A percentile compares a stretch with the other conserved stretches of the same genome.
Conservation (phyloP, 2,329 filamentous ascomycete species). For the Paramyrothecium roridum region DNA sequence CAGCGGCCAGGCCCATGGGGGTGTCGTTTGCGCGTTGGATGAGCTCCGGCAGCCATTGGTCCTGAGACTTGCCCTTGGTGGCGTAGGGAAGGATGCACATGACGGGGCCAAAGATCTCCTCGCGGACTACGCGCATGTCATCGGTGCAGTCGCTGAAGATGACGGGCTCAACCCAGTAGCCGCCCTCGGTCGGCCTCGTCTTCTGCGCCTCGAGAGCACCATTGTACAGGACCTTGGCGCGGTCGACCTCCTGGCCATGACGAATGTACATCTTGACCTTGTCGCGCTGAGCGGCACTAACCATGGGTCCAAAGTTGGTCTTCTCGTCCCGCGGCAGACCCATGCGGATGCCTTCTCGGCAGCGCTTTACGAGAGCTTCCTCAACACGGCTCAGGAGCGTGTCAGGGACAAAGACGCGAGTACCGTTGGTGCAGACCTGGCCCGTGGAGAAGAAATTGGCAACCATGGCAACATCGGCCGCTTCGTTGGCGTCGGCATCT, state of each 20-base stretch:
- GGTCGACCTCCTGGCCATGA: slow-evolving; percentile 70
- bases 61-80: slow-evolving; percentile 28
- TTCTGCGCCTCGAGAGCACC: slow-evolving; percentile 56
- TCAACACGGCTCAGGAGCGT: slow-evolving; percentile 67
- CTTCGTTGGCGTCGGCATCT: slow-evolving; percentile 73
- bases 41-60: slow-evolving; percentile 59
- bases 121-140: slow-evolving; percentile 71
- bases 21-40: slow-evolving; percentile 74
- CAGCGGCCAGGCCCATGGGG: slow-evolving; percentile 74
- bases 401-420: slow-evolving; percentile 76
- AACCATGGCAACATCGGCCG: slow-evolving; percentile 89
- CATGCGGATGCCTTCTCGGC: slow-evolving; percentile 66
- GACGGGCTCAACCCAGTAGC: slow-evolving; percentile 84
- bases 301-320: slow-evolving; percentile 83
- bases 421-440: slow-evolving; percentile 92
- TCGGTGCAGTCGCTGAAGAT: slow-evolving; percentile 86
- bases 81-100: slow-evolving; percentile 77
- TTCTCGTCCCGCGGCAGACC: slow-evolving; percentile 68
- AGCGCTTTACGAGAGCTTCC: slow-evolving; percentile 50
- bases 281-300: slow-evolving; percentile 68
- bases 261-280: slow-evolving; percentile 78
- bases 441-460: slow-evolving; percentile 91
- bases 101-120: slow-evolving; percentile 89
- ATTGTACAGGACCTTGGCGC: slow-evolving; percentile 70
- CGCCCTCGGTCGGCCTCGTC: slow-evolving; percentile 49